A percentile compares a stretch with the other conserved stretches of the same genome.
These are phyloP conservation scores for Apostasia shenzhenica DNA, from an alignment of 106 monocot genomes.

Conservation along the genomic window DNA sequence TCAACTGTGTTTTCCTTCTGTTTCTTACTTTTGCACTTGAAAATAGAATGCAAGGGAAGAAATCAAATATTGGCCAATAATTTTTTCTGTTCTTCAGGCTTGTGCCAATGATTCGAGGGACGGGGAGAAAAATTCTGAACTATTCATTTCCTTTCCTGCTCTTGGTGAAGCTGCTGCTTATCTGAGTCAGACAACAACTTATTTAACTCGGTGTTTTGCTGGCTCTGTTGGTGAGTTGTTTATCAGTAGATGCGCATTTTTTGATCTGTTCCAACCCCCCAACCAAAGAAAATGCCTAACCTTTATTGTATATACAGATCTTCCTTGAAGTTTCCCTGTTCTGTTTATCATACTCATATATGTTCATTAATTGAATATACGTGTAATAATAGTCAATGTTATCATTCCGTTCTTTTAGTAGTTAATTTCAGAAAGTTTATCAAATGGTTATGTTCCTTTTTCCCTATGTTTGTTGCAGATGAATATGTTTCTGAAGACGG, in stretches of 20 bases:
- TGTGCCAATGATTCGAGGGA: conserved; percentile 24
- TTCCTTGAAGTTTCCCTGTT: background rate
- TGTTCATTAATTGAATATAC: background rate
- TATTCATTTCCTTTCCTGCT: conserved; percentile 59
- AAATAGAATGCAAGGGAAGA: too few species aligned
- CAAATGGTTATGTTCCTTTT: background rate
- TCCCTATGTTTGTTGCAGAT: conserved; percentile 7
- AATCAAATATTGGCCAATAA: too few species aligned
- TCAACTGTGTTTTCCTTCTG: too few species aligned
- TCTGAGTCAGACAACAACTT: conserved; percentile 70
- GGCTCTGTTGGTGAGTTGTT: conserved; percentile 36
- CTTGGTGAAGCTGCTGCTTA: conserved; percentile 68
- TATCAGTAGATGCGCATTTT: background rate
- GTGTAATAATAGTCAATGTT: background rate
- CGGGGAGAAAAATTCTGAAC: conserved; percentile 26
- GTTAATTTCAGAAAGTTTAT: background rate
- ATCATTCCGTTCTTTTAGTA: background rate
- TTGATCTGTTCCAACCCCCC: background rate
- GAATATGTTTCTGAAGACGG: conserved; percentile 23
- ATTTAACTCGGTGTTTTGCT: conserved; percentile 64
- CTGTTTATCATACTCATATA: background rate
- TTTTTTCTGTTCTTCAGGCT: conserved; percentile 24
- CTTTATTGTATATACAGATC: background rate
- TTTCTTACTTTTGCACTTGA: too few species aligned
- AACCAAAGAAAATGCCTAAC: background rate